phyloP scores from a whole-genome alignment of 768 basidiomycete genomes.

The Pholiota conissans region DNA sequence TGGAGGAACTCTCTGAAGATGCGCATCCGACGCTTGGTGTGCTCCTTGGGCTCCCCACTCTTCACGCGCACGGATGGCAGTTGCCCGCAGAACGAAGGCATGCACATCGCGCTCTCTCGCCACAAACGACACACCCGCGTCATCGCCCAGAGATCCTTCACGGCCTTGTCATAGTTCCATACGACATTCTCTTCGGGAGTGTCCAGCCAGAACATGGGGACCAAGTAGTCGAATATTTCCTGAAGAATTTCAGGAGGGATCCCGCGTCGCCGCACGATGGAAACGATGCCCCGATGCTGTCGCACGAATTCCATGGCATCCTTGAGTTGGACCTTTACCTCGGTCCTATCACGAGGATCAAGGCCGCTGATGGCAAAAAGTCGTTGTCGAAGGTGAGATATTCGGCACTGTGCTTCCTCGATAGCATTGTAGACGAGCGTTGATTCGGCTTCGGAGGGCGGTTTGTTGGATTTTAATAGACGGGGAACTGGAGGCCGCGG shows the following conservation, averaged over 20 bases:
- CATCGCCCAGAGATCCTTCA: background rate
- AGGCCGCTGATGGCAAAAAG: background rate
- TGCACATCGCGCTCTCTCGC: background rate
- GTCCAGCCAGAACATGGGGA: too few species aligned
- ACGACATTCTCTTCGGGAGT: too few species aligned
- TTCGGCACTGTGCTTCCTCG: background rate
- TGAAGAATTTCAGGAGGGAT: background rate
- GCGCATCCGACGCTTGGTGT: background rate
- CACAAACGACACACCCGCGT: background rate
- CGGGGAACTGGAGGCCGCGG: background rate
- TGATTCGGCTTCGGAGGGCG: background rate
- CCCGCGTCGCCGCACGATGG: background rate
- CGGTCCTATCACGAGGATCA: background rate
- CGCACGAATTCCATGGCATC: background rate
- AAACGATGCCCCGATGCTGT: background rate
- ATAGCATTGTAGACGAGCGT: background rate
- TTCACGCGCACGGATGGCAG: too few species aligned
- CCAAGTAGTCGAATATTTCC: background rate
- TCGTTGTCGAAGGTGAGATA: background rate
- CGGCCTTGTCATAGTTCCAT: background rate
- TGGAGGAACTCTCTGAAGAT: background rate
- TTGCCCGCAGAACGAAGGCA: background rate
- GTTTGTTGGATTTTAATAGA: background rate
- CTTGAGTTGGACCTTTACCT: background rate
- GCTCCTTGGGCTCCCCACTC: too few species aligned